These are phyloP conservation scores for Saksenaea vasiformis DNA, from an alignment of 371 early-diverging fungal genomes.

Conservation along the genomic window DNA sequence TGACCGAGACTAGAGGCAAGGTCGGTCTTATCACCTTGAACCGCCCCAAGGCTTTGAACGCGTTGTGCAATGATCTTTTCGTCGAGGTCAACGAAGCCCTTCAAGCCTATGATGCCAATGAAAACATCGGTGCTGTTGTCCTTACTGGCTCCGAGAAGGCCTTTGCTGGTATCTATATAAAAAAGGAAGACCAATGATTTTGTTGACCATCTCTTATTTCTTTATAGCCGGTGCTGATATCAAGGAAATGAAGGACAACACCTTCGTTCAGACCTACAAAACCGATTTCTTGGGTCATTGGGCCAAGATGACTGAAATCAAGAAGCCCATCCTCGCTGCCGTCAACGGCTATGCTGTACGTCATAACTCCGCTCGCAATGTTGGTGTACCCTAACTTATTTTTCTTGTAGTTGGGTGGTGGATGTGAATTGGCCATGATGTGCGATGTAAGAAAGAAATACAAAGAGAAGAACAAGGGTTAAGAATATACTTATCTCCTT, in stretches of 20 bases:
- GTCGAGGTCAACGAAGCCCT: slow-evolving; percentile 92
- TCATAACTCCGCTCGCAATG: slow-evolving; percentile 6
- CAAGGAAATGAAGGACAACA: slow-evolving; percentile 94
- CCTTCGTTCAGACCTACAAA: slow-evolving; percentile 86
- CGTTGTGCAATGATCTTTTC: slow-evolving; percentile 92
- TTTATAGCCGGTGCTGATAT: slow-evolving; percentile 95
- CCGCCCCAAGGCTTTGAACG: slow-evolving; percentile 96
- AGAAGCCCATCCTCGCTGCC: slow-evolving; percentile 97
- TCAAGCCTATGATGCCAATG: slow-evolving; percentile 75
- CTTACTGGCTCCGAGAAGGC: slow-evolving; percentile 95
- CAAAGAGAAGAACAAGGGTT: not conserved
- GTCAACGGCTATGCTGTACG: slow-evolving; percentile 96
- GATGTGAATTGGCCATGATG: slow-evolving; percentile 99
- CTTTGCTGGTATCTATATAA: slow-evolving; percentile 80
- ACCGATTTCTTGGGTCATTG: slow-evolving; percentile 93
- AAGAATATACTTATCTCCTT: not conserved
- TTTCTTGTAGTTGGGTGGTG: slow-evolving; percentile 85
- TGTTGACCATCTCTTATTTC: not conserved
- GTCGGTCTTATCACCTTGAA: slow-evolving; percentile 91
- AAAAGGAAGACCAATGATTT: not conserved
- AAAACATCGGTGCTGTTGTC: slow-evolving; percentile 87
- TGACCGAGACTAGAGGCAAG: slow-evolving; percentile 78
- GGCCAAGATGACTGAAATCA: slow-evolving; percentile 86
- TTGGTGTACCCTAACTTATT: not conserved
- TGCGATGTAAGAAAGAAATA: slow-evolving; percentile 60